phyloP scores from a whole-genome alignment of 116 monocot species.

The Iris pallida region DNA sequence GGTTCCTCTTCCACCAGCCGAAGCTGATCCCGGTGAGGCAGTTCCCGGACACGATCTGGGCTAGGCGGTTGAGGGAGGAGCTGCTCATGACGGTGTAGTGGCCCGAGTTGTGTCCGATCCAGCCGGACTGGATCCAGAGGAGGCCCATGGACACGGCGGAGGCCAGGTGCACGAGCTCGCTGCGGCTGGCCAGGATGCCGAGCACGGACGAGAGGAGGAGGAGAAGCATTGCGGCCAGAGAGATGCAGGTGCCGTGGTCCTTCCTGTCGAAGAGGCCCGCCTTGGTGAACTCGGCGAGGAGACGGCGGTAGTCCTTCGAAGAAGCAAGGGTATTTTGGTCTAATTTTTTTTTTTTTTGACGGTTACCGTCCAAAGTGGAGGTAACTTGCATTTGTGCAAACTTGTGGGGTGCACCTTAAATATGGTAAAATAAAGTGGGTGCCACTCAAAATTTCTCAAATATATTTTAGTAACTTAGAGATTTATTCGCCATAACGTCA shows the following conservation, averaged over 20 bases:
- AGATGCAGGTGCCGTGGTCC: constrained; percentile 14
- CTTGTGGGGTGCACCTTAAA: too few relatives aligned
- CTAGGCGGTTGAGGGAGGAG: constrained; percentile 2
- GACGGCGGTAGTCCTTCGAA: constrained; percentile 22
- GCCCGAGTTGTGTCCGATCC: constrained; percentile 25
- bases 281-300: constrained; percentile 14
- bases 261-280: constrained; percentile 29
- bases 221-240: neutral
- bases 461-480: too few relatives aligned
- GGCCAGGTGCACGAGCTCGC: neutral
- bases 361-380: too few relatives aligned
- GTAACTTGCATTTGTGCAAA: too few relatives aligned
- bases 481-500: too few relatives aligned
- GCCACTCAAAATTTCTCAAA: too few relatives aligned
- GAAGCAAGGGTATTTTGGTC: too few relatives aligned
- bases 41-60: constrained; percentile 19
- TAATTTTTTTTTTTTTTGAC: too few relatives aligned
- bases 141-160: constrained; percentile 17
- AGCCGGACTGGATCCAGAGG: constrained; percentile 29
- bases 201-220: constrained; percentile 1
- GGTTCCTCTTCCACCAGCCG: constrained; percentile 26
- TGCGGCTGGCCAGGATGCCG: neutral
- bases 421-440: too few relatives aligned
- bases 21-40: constrained; percentile 22
- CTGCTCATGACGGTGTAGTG: constrained; percentile 23